Conservation (phyloP, 441 rosid species). For the Eutrema salsugineum region DNA sequence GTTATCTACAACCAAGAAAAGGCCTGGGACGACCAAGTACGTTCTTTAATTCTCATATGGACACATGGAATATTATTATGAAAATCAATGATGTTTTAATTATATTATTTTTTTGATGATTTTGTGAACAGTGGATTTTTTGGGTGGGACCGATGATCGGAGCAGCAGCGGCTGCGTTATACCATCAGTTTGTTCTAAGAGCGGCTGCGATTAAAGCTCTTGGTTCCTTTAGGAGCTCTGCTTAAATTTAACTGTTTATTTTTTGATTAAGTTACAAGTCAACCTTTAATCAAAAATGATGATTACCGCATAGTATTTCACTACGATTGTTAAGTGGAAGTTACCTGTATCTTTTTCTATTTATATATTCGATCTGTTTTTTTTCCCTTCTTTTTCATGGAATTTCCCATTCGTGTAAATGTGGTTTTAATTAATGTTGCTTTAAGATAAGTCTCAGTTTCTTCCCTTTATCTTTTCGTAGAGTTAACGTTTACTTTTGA, state of each 20-base stretch:
- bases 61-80: too few relatives aligned
- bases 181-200: constrained; percentile 60
- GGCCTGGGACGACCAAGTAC: constrained; percentile 82
- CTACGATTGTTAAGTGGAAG: not conserved
- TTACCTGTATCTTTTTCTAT: constrained; percentile 11
- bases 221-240: constrained; percentile 76
- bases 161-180: constrained; percentile 61
- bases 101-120: not conserved
- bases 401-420: constrained; percentile 18
- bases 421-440: constrained; percentile 26
- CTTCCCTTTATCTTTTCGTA: constrained; percentile 15
- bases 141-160: constrained; percentile 82
- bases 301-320: not conserved
- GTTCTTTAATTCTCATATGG: not conserved
- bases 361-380: not conserved
- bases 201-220: constrained; percentile 61
- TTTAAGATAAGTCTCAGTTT: constrained; percentile 11
- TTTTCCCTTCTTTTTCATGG: not conserved
- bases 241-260: constrained; percentile 20
- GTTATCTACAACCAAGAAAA: constrained; percentile 62
- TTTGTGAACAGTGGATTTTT: constrained; percentile 54
- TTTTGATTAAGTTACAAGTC: constrained; percentile 2
- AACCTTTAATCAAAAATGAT: not conserved
- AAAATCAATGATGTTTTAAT: not conserved
- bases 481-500: constrained; percentile 20